Evolutionary conservation across 2,329 filamentous ascomycete species (phyloP).

Genomic region (Plectosphaerella plurivora): DNA sequence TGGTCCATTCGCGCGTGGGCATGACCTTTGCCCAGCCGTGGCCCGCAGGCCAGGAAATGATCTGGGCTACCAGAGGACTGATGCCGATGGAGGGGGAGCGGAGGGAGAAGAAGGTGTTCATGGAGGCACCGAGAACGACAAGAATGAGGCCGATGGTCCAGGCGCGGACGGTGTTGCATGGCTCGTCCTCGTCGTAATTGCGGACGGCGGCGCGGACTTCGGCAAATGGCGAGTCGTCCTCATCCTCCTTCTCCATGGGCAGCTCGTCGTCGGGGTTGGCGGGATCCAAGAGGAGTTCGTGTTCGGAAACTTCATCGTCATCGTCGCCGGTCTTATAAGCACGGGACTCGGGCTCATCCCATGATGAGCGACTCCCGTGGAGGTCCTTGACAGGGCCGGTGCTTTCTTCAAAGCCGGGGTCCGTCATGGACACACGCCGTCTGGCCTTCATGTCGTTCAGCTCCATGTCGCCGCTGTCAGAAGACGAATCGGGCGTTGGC

Average conservation of each 20-base stretch:
- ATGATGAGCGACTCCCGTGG: constrained; percentile 32
- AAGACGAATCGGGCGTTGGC: constrained; percentile 16
- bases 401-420: constrained; percentile 9
- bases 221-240: constrained; percentile 60
- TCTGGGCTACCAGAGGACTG: constrained; percentile 57
- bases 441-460: constrained; percentile 21
- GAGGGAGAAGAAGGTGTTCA: constrained; percentile 61
- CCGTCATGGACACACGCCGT: constrained; percentile 15
- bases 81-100: constrained; percentile 58
- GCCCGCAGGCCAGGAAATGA: constrained; percentile 61
- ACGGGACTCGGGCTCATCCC: constrained; percentile 35
- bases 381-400: constrained; percentile 22
- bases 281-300: constrained; percentile 52
- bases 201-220: constrained; percentile 61
- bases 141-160: constrained; percentile 59
- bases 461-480: constrained; percentile 19
- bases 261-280: constrained; percentile 19
- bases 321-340: constrained; percentile 24
- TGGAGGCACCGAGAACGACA: constrained; percentile 52
- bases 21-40: constrained; percentile 55
- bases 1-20: constrained; percentile 42
- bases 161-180: constrained; percentile 61
- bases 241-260: constrained; percentile 33
- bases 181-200: constrained; percentile 61
- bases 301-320: constrained; percentile 44